Evolutionary conservation across 208 protist genomes (phyloP).

Genomic region (Trypanosomatidae sp.): DNA sequence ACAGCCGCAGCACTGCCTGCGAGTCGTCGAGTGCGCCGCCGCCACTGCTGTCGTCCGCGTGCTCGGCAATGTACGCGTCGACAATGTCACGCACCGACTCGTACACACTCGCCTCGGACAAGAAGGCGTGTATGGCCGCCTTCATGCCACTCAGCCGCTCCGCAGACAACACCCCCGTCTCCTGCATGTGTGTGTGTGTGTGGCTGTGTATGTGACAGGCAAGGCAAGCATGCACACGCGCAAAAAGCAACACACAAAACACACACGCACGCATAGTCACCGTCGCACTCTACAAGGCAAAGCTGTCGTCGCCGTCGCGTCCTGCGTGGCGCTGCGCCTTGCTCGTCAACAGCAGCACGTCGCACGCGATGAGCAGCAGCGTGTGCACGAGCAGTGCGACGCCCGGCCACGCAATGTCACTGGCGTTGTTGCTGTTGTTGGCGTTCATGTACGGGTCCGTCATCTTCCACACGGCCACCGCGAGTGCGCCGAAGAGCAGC

Average conservation of each 20-base stretch:
- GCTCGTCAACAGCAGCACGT: conserved; percentile 11
- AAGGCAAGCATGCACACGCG: too few relatives aligned
- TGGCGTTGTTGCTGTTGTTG: too few relatives aligned
- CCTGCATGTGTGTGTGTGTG: too few relatives aligned
- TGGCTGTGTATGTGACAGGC: too few relatives aligned
- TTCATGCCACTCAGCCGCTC: conserved; percentile 23
- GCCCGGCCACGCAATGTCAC: conserved; percentile 17
- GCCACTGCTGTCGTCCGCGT: too few relatives aligned
- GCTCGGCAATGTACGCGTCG: conserved; percentile 65
- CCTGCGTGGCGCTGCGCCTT: too few relatives aligned
- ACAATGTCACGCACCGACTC: conserved; percentile 81
- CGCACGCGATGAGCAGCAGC: conserved; percentile 14
- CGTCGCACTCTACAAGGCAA: too few relatives aligned
- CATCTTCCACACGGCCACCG: conserved; percentile 38
- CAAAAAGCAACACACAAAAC: too few relatives aligned
- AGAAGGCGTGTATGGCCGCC: conserved; percentile 64
- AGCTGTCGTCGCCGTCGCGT: too few relatives aligned
- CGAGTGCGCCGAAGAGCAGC: conserved; percentile 30
- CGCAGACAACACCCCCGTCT: too few relatives aligned
- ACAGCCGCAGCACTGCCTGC: conserved; percentile 69
- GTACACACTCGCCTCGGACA: conserved; percentile 77
- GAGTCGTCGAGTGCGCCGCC: conserved; percentile 19
- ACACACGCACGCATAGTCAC: too few relatives aligned
- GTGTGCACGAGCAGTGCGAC: conserved; percentile 26
- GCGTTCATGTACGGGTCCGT: conserved; percentile 22